Percentiles rank a stretch among this genome's conserved stretches.
Evolutionary conservation across 805 yeast genomes (phyloP).

Genomic region (Candida anglica): DNA sequence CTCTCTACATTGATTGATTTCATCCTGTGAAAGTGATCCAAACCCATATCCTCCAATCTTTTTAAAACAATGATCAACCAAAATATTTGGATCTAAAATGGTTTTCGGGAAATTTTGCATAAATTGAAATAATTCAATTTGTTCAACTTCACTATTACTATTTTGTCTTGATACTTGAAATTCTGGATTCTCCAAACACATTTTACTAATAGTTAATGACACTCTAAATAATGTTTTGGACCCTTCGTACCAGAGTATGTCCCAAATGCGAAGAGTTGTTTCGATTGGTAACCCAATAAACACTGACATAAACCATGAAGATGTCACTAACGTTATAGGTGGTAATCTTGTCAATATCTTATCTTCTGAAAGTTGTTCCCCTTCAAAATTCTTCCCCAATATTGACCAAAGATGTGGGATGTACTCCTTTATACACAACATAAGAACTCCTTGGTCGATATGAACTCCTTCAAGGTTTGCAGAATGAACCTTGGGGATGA

Average conservation of each 20-base stretch:
- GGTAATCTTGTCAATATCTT: constrained; percentile 73
- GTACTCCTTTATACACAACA: constrained; percentile 81
- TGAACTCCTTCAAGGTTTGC: constrained; percentile 90
- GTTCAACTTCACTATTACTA: constrained; percentile 30
- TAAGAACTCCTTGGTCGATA: constrained; percentile 89
- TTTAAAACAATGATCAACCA: constrained; percentile 74
- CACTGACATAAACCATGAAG: constrained; percentile 98
- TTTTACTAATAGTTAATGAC: constrained; percentile 73
- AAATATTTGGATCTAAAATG: constrained; percentile 61
- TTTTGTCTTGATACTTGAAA: constrained; percentile 23
- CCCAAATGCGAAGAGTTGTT: constrained; percentile 88
- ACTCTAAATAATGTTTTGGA: constrained; percentile 81
- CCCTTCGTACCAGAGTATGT: constrained; percentile 88
- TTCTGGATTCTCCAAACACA: constrained; percentile 60
- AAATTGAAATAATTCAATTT: constrained; percentile 65
- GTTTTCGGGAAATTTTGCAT: constrained; percentile 80
- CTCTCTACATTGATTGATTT: constrained; percentile 70
- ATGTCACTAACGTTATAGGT: constrained; percentile 88
- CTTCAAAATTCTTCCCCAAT: constrained; percentile 38
- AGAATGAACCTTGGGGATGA: constrained; percentile 89
- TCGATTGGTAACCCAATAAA: constrained; percentile 92
- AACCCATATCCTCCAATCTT: constrained; percentile 60
- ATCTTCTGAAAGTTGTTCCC: constrained; percentile 35
- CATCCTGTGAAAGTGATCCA: constrained; percentile 77
- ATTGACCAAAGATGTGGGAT: constrained; percentile 75